Percentiles rank a stretch among this genome's conserved stretches.
phyloP scores from a whole-genome alignment of 129 eudicot genomes.

The Dittrichia graveolens region DNA sequence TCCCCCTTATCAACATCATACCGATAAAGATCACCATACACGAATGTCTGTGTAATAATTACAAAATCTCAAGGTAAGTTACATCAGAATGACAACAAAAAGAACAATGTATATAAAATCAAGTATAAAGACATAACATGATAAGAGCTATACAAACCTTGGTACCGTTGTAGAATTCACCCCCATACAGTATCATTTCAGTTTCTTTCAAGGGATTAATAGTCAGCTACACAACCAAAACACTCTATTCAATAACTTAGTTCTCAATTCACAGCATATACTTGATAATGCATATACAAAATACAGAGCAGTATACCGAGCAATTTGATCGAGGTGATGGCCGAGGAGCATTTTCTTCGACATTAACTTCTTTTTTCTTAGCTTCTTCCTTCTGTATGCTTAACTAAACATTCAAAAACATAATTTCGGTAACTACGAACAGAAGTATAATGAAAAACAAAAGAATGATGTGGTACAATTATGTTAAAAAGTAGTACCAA shows the following conservation, averaged over 20 bases:
- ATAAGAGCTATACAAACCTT: constrained; percentile 54
- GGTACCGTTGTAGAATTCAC: constrained; percentile 96
- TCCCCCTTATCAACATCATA: constrained; percentile 88
- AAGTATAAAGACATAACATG: neutral
- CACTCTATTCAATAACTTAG: constrained; percentile 10
- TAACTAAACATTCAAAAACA: constrained; percentile 45
- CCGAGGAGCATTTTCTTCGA: constrained; percentile 77
- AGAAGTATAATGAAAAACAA: neutral
- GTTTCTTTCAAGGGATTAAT: constrained; percentile 91
- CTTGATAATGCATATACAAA: neutral
- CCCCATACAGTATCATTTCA: constrained; percentile 82
- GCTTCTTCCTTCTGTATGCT: constrained; percentile 96
- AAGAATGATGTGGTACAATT: neutral
- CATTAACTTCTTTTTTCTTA: constrained; percentile 84
- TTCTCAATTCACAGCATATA: constrained; percentile 5
- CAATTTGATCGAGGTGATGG: constrained; percentile 97
- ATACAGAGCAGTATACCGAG: constrained; percentile 56
- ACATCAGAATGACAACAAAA: neutral
- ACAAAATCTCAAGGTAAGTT: neutral
- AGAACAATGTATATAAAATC: neutral
- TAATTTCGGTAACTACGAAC: neutral
- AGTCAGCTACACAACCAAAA: constrained; percentile 52
- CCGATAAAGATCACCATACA: constrained; percentile 92
- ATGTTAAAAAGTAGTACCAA: constrained; percentile 45
- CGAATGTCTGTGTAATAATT: constrained; percentile 68